phyloP scores from a whole-genome alignment of 2,329 filamentous ascomycete genomes.

The Pseudogymnoascus sp. region DNA sequence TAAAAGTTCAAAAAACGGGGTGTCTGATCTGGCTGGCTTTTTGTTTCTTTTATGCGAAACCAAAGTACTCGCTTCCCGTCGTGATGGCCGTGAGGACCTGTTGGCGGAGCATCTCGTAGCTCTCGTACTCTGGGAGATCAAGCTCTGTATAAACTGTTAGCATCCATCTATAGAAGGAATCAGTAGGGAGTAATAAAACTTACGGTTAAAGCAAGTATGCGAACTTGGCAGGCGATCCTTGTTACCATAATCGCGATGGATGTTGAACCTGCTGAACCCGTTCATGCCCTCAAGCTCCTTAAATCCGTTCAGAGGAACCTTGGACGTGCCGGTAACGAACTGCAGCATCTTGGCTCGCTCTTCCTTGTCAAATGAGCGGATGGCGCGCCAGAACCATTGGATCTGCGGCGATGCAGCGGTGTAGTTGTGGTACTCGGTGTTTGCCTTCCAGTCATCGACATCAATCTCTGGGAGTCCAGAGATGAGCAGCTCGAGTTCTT shows the following conservation, averaged over 20 bases:
- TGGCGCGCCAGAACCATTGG: constrained; percentile 98
- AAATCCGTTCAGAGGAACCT: constrained; percentile 96
- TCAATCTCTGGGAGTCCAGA: constrained; percentile 96
- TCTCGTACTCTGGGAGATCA: constrained; percentile 96
- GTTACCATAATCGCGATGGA: constrained; percentile 94
- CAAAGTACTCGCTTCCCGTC: constrained; percentile 94
- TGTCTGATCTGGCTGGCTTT: background rate
- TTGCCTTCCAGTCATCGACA: constrained; percentile 97
- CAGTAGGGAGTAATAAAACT: constrained; percentile 36
- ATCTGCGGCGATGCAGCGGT: constrained; percentile 89
- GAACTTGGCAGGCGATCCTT: constrained; percentile 93
- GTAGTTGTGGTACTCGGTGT: constrained; percentile 98
- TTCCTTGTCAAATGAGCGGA: constrained; percentile 97
- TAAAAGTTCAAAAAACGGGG: background rate
- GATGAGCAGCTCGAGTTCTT: constrained; percentile 92
- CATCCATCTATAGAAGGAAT: constrained; percentile 9
- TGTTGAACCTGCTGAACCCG: constrained; percentile 95
- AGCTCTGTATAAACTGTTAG: constrained; percentile 56
- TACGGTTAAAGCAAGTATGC: constrained; percentile 99
- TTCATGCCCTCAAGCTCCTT: constrained; percentile 99
- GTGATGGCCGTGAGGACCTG: constrained; percentile 94
- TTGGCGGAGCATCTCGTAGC: constrained; percentile 79
- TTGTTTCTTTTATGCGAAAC: constrained; percentile 68
- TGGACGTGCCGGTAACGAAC: constrained; percentile 96
- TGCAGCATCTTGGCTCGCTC: constrained; percentile 94